These are phyloP conservation scores for Umbilicus rupestris DNA, from an alignment of 164 flowering plant genomes.

Conservation along the genomic window DNA sequence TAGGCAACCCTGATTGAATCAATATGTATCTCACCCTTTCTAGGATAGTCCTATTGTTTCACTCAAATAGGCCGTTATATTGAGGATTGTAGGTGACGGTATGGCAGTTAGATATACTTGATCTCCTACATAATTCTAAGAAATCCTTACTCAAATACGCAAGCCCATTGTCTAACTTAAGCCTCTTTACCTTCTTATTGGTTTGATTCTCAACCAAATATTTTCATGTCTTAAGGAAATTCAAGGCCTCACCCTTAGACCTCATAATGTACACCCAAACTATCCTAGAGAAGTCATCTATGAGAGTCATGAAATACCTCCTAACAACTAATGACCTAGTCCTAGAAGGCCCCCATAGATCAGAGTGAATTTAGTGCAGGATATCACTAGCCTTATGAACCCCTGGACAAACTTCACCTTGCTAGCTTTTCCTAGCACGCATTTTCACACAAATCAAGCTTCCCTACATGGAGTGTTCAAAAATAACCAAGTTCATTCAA, in stretches of 20 bases:
- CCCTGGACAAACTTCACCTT: slow-evolving; percentile 10
- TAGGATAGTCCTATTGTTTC: background rate
- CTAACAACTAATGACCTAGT: background rate
- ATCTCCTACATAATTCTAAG: background rate
- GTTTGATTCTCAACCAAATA: background rate
- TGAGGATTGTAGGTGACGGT: background rate
- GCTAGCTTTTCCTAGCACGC: slow-evolving; percentile 13
- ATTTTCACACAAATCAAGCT: slow-evolving; percentile 17
- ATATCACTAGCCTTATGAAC: slow-evolving; percentile 5
- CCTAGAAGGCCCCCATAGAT: slow-evolving; percentile 16
- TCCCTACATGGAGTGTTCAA: background rate
- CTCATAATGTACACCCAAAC: background rate
- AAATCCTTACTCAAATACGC: background rate
- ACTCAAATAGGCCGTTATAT: slow-evolving; percentile 5
- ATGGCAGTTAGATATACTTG: slow-evolving; percentile 4
- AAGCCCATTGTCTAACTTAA: slow-evolving; percentile 12
- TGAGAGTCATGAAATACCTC: background rate
- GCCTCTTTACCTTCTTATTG: slow-evolving; percentile 6
- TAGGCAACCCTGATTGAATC: background rate
- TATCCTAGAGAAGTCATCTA: background rate
- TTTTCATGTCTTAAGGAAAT: background rate
- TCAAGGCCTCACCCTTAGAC: background rate
- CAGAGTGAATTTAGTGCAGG: slow-evolving; percentile 15
- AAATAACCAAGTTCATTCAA: background rate
- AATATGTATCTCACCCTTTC: background rate